Base-by-base conservation (phyloP, 495 filamentous ascomycete species). In the Haplographium delicatum region DNA sequence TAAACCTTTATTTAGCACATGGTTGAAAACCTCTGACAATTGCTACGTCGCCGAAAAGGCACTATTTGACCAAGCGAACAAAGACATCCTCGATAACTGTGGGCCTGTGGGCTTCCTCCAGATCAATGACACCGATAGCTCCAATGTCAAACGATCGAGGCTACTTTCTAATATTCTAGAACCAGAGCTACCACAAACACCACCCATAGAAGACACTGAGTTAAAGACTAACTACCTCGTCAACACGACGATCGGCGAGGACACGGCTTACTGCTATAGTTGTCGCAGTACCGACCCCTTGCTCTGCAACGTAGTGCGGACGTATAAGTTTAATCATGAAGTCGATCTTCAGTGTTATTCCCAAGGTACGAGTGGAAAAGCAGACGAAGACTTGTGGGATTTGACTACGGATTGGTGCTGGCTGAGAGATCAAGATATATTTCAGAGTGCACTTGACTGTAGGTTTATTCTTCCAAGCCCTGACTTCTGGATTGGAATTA, bases 391-490 rank as follows among this genome's bases (percentile, higher is more conserved):
- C 16, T 47, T 2, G 6, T 47, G 44, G 44, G 35, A 47, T 22
- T 11, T 22, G 44, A 47, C 44, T 9, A 47, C 44, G 16, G 44
- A 47, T 15, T 47, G 16, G 8, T 47, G 44, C 20, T 47, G n/a
- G 4, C 23, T 44, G 42, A 44, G 23, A 19, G 42, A 44, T n/a
- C n/a, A n/a, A n/a, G n/a, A n/a, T n/a, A n/a, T n/a, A n/a, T n/a
- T n/a, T n/a, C n/a, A n/a, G n/a, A n/a, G n/a, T n/a, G n/a, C n/a
- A n/a, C n/a, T n/a, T n/a, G n/a, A n/a, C n/a, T n/a, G n/a, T n/a
- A n/a, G n/a, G n/a, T n/a, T n/a, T n/a, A n/a, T n/a, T n/a, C n/a
- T n/a, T n/a, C n/a, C n/a, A n/a, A n/a, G n/a, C n/a, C n/a, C n/a
- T n/a, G n/a, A n/a, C n/a, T n/a, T n/a, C n/a, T n/a, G n/a, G n/a